Evolutionary conservation across 2,329 filamentous ascomycete genomes (phyloP).

Genomic region (Aureobasidium sp.): DNA sequence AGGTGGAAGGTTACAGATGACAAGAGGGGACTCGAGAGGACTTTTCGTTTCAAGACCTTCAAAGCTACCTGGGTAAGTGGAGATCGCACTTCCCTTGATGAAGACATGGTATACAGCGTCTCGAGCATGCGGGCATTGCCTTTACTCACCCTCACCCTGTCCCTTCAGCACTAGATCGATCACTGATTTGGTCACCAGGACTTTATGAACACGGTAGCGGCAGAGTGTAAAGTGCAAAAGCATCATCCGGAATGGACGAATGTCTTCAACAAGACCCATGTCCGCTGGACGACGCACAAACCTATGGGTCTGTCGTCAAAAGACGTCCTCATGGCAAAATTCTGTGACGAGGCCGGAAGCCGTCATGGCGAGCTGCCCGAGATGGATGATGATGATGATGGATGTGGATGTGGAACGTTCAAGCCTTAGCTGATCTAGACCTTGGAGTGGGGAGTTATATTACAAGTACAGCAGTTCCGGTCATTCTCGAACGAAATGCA

Average conservation of each 20-base stretch:
- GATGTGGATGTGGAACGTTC: slow-evolving; percentile 16
- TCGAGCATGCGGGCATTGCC: background rate
- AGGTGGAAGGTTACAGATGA: slow-evolving; percentile 25
- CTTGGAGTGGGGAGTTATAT: background rate
- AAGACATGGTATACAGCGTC: background rate
- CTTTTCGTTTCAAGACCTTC: slow-evolving; percentile 31
- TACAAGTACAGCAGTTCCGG: background rate
- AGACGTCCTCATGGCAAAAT: slow-evolving; percentile 52
- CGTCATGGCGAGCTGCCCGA: slow-evolving; percentile 19
- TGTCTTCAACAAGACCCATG: slow-evolving; percentile 61
- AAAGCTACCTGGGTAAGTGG: slow-evolving; percentile 28
- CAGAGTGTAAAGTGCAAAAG: slow-evolving; percentile 57
- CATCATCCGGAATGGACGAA: slow-evolving; percentile 75
- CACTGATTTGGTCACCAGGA: slow-evolving; percentile 37
- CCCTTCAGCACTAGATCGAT: background rate
- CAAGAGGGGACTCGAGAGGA: slow-evolving; percentile 25
- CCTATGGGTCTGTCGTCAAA: slow-evolving; percentile 56
- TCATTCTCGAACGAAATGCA: background rate
- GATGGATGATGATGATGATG: background rate
- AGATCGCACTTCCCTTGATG: background rate
- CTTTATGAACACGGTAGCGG: slow-evolving; percentile 65
- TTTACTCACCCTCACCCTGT: background rate
- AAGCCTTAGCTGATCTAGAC: background rate
- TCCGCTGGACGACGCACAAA: slow-evolving; percentile 66
- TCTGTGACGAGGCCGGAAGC: slow-evolving; percentile 46